Conservation (phyloP, 2,329 filamentous ascomycete species). For the Aaosphaeria arxii region DNA sequence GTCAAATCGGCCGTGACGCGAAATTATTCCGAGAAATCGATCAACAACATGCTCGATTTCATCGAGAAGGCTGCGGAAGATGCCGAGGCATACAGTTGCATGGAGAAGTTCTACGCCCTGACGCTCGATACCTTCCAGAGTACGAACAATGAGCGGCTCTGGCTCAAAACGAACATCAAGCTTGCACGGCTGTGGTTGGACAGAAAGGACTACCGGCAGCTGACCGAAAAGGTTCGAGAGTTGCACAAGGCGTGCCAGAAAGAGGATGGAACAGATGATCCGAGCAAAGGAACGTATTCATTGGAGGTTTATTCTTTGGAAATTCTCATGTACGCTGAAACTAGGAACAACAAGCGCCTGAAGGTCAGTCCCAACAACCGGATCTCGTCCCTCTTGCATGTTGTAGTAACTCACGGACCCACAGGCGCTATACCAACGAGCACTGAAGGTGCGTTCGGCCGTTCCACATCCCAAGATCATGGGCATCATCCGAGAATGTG, state of each 20-base stretch:
- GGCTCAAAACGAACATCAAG: constrained; percentile 98
- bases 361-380: constrained; percentile 53
- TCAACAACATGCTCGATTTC: constrained; percentile 98
- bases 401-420: constrained; percentile 13
- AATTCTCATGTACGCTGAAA: constrained; percentile 98
- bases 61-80: constrained; percentile 85
- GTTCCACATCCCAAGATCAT: constrained; percentile 98
- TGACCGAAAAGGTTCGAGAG: constrained; percentile 81
- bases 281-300: constrained; percentile 93
- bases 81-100: constrained; percentile 70
- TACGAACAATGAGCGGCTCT: constrained; percentile 94
- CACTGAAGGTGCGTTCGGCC: constrained; percentile 89
- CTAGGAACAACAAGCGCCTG: constrained; percentile 93
- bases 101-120: constrained; percentile 93
- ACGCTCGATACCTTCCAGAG: constrained; percentile 94
- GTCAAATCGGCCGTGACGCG: constrained; percentile 95
- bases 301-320: constrained; percentile 95
- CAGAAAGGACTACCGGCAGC: constrained; percentile 77
- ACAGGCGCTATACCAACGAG: constrained; percentile 79
- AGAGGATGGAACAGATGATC: constrained; percentile 83
- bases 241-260: constrained; percentile 85
- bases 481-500: constrained; percentile 97
- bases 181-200: constrained; percentile 88
- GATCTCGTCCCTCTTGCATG: constrained; percentile 17
- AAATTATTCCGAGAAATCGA: constrained; percentile 98